Base-by-base conservation (phyloP, 2,329 filamentous ascomycete genomes). In the Nigrospora osmanthi region DNA sequence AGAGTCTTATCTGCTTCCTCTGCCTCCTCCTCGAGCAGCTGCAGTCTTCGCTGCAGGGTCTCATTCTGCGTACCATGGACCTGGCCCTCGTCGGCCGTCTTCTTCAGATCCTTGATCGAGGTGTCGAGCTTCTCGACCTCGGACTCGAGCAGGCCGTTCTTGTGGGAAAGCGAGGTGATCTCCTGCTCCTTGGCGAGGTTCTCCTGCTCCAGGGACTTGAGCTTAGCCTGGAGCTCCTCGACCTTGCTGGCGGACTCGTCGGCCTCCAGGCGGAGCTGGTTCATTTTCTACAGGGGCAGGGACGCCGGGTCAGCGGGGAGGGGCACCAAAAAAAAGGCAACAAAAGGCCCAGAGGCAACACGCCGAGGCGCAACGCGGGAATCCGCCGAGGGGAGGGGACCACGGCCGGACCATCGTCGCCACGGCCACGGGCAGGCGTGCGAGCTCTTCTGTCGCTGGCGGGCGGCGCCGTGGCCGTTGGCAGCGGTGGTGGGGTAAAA, bases 111-210 rank as follows among this genome's bases (percentile, higher is more conserved):
- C 73, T 89, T 88, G 68, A 95, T 78, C 59, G 76, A 72, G 52
- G 71, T 69, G 76, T 97, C 93, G 54, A 95, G 78, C 78, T 95
- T 95, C 75, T 96, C 91, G 56, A 95, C 84, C 66, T 97, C 89
- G 52, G 68, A 59, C 74, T 97, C 93, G 49, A 97, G 85, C 50
- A 95, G 77, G 61, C 83, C 81, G 73, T 95, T 96, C 77, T 91
- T 94, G 84, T 97, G 91, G 65, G 85, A 82, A 61, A 97, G 81
- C 44, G 93, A 97, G 55, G 87, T 94, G 69, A 97, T 95, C 69
- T 97, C 91, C 72, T 97, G 90, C 75, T 97, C 93, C 77, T 97
- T 97, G 65, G 85, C 78, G 52, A 95, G 78, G 69, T 89, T 95
- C 75, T 97, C 91, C 70, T 95, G 86, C 73, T 98, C 90, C 53